Evolutionary conservation across 192 early-diverging fungal genomes (phyloP).

Genomic region (Coemansia sp.): DNA sequence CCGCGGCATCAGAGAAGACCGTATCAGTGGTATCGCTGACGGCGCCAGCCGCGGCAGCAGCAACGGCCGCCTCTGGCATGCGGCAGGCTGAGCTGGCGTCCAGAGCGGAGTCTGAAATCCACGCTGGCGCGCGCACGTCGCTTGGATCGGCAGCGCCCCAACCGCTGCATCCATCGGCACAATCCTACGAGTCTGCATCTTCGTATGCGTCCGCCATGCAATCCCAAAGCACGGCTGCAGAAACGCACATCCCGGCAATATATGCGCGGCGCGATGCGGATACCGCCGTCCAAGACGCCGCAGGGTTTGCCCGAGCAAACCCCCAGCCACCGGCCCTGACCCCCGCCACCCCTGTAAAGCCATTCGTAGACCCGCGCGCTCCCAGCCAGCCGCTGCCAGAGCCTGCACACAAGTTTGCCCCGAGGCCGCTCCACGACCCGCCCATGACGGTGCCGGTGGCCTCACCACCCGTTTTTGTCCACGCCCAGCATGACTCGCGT

Average conservation of each 20-base stretch:
- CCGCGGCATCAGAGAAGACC: constrained; percentile 2
- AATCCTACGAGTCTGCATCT: constrained; percentile 34
- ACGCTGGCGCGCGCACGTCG: neutral
- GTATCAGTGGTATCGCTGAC: constrained; percentile 1
- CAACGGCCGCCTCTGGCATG: neutral
- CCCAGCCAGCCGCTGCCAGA: constrained; percentile 19
- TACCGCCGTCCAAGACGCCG: constrained; percentile 15
- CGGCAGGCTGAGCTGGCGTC: neutral
- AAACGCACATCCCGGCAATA: constrained; percentile 41
- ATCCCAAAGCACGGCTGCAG: constrained; percentile 23
- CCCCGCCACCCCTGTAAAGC: neutral
- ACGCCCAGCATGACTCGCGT: neutral
- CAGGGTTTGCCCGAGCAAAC: neutral
- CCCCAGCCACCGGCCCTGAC: neutral
- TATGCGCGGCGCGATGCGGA: constrained; percentile 42
- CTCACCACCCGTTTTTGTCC: constrained; percentile 17
- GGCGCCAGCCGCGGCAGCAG: neutral
- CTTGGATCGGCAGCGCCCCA: constrained; percentile 52
- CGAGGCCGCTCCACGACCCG: constrained; percentile 3
- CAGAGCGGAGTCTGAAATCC: constrained; percentile 4
- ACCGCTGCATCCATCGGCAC: constrained; percentile 47
- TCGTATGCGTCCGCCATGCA: constrained; percentile 35
- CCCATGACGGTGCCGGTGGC: constrained; percentile 34
- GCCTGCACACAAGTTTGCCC: constrained; percentile 5
- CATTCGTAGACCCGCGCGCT: neutral